Conservation (phyloP, 2,329 filamentous ascomycete genomes). For the Westerdykella sp. region DNA sequence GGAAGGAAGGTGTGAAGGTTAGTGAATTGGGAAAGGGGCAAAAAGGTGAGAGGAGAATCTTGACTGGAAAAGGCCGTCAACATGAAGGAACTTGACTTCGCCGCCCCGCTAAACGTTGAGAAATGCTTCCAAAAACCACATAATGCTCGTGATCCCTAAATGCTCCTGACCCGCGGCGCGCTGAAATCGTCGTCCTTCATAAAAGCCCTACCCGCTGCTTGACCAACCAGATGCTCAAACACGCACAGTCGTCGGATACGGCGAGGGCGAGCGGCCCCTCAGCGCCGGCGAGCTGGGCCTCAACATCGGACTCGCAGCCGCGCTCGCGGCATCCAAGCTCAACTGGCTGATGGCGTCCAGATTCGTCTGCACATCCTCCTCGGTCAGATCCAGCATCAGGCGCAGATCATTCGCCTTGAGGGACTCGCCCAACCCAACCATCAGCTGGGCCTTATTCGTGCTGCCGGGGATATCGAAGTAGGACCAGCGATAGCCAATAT, state of each 20-base stretch:
- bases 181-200: no score
- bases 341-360: conserved; percentile 34
- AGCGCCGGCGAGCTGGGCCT: conserved; percentile 31
- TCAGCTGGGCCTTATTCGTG: conserved; percentile 29
- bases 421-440: conserved; percentile 28
- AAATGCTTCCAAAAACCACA: no score
- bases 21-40: no score
- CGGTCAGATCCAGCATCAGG: conserved; percentile 32
- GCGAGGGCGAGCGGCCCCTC: conserved; percentile 28
- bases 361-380: conserved; percentile 32
- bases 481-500: conserved; percentile 29
- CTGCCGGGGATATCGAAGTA: conserved; percentile 28
- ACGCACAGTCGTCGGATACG: conserved; percentile 16
- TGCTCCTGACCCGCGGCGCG: no score
- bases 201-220: no score
- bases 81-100: no score
- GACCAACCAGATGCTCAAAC: not conserved
- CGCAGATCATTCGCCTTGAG: conserved; percentile 34
- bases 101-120: no score
- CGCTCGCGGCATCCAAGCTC: conserved; percentile 31
- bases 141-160: no score
- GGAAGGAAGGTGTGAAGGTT: no score
- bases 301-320: conserved; percentile 33
- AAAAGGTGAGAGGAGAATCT: no score
- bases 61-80: no score